Percentiles rank a stretch among this genome's conserved stretches.
phyloP scores from a whole-genome alignment of 1,284 basidiomycete genomes.

The Cryptococcus deneoformans region DNA sequence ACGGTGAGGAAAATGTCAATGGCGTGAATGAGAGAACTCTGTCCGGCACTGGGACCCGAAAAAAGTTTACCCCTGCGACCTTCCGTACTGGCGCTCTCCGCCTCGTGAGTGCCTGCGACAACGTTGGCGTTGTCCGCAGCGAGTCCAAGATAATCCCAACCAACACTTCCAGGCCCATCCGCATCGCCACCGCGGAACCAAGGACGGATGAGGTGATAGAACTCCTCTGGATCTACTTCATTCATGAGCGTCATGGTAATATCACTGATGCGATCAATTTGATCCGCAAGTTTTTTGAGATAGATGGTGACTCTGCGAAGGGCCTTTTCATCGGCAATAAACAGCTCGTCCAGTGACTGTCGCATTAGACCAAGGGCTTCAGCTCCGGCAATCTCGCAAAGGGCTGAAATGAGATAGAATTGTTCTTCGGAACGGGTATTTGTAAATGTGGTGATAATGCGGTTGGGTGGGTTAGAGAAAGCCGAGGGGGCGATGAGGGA shows the following conservation, averaged over 20 bases:
- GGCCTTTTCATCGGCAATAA: slow-evolving; percentile 79
- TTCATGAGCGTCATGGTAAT: slow-evolving; percentile 66
- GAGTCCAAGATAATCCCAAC: slow-evolving; percentile 81
- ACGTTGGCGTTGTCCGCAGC: slow-evolving; percentile 54
- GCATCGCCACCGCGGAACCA: slow-evolving; percentile 90
- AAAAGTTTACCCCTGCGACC: slow-evolving; percentile 54
- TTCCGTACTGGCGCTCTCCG: slow-evolving; percentile 9
- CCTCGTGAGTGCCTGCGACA: slow-evolving; percentile 14
- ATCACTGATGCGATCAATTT: slow-evolving; percentile 65
- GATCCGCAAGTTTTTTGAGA: slow-evolving; percentile 62
- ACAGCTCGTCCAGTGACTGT: slow-evolving; percentile 83
- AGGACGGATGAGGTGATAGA: slow-evolving; percentile 81
- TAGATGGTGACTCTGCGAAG: slow-evolving; percentile 69
- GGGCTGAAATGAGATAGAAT: slow-evolving; percentile 83
- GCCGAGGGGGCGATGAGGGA: slow-evolving; percentile 56
- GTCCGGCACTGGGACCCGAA: slow-evolving; percentile 86
- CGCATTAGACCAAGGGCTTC: slow-evolving; percentile 83
- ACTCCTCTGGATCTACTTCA: slow-evolving; percentile 73
- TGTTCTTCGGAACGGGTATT: slow-evolving; percentile 78
- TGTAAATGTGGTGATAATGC: slow-evolving; percentile 69
- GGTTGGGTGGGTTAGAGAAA: slow-evolving; percentile 53
- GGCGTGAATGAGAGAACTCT: slow-evolving; percentile 83
- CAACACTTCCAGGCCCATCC: slow-evolving; percentile 56
- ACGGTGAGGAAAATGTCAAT: slow-evolving; percentile 87
- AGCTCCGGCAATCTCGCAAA: slow-evolving; percentile 90